A percentile compares a stretch with the other conserved stretches of the same genome.
Evolutionary conservation across 2,329 filamentous ascomycete genomes (phyloP).

Genomic region (Penicillium glabrum): DNA sequence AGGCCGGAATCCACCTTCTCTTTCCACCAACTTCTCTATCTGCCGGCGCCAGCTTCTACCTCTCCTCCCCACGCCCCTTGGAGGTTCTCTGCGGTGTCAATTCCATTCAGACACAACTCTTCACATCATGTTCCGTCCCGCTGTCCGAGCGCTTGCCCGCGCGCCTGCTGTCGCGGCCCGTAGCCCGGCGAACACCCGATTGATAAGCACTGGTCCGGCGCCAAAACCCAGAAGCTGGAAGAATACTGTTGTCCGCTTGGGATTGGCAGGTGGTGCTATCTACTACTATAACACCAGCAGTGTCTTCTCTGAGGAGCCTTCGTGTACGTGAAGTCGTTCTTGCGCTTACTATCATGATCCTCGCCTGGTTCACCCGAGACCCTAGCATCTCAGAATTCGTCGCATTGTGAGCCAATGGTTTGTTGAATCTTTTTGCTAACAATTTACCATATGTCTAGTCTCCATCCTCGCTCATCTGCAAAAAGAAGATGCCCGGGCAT

Average conservation of each 20-base stretch:
- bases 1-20: conserved; percentile 25
- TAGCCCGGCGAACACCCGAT: conserved; percentile 43
- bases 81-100: conserved; percentile 14
- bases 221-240: conserved; percentile 79
- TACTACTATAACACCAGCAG: conserved; percentile 95
- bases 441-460: conserved; percentile 21
- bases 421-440: conserved; percentile 10
- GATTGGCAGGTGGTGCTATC: conserved; percentile 70
- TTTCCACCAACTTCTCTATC: conserved; percentile 26
- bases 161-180: conserved; percentile 33
- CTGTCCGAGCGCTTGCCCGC: conserved; percentile 47
- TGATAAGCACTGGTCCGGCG: conserved; percentile 57
- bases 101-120: conserved; percentile 6
- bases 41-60: conserved; percentile 10
- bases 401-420: conserved; percentile 2
- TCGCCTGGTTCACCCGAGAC: conserved; percentile 1
- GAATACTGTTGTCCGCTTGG: conserved; percentile 70
- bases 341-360: conserved; percentile 11
- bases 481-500: conserved; percentile 37
- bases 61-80: conserved; percentile 7
- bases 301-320: conserved; percentile 79
- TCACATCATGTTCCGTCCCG: conserved; percentile 53
- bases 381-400: conserved; percentile 6
- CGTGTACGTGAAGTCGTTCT: conserved; percentile 58
- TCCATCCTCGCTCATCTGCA: conserved; percentile 30